Evolutionary conservation across 1,139 yeast species (phyloP).

Genomic region (Blastobotrys serpentis): DNA sequence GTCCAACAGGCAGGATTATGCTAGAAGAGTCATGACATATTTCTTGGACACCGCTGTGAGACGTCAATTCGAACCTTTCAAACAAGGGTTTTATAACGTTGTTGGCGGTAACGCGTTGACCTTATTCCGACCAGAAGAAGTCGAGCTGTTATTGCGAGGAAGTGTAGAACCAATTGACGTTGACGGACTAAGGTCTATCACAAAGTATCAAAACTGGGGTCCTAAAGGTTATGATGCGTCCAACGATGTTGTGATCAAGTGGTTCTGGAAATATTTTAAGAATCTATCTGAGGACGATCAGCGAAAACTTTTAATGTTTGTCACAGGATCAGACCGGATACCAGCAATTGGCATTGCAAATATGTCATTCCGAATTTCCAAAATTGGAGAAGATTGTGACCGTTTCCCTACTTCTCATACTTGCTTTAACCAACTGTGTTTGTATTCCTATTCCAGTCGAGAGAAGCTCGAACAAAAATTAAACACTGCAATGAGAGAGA

Average conservation of each 20-base stretch:
- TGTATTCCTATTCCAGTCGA: slow-evolving; percentile 60
- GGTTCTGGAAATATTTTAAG: slow-evolving; percentile 85
- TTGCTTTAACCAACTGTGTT: slow-evolving; percentile 84
- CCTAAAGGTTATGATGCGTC: slow-evolving; percentile 41
- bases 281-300: slow-evolving; percentile 50
- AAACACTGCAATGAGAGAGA: slow-evolving; percentile 64
- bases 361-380: slow-evolving; percentile 63
- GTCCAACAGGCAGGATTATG: slow-evolving; percentile 58
- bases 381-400: slow-evolving; percentile 51
- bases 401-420: slow-evolving; percentile 86
- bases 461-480: slow-evolving; percentile 58
- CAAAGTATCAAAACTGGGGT: slow-evolving; percentile 68
- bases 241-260: slow-evolving; percentile 45
- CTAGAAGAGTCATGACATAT: slow-evolving; percentile 59
- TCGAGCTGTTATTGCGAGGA: slow-evolving; percentile 77
- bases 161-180: slow-evolving; percentile 68
- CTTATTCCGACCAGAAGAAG: slow-evolving; percentile 75
- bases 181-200: slow-evolving; percentile 63
- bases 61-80: slow-evolving; percentile 56
- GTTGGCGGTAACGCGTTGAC: slow-evolving; percentile 79
- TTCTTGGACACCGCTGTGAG: slow-evolving; percentile 56
- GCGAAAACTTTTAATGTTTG: slow-evolving; percentile 64
- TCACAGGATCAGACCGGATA: slow-evolving; percentile 86
- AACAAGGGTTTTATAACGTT: slow-evolving; percentile 69
- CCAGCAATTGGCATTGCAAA: slow-evolving; percentile 86